Evolutionary conservation across 345 rosid genomes (phyloP).

Genomic region (Erysimum cheiranthoides): DNA sequence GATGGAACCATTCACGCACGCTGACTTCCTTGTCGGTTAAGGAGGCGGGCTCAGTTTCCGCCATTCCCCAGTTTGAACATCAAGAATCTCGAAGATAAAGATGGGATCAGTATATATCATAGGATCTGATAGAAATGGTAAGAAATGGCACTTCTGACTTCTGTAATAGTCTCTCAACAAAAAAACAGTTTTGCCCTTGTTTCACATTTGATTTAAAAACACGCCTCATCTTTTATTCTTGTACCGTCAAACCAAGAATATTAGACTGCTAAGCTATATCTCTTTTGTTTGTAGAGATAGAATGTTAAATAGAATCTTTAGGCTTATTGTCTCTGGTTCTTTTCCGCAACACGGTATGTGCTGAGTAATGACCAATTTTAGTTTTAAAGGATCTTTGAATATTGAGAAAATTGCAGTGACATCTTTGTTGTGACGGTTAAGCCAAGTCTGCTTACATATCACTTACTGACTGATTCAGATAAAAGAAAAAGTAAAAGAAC

Average conservation of each 20-base stretch:
- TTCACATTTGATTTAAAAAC: too few relatives aligned
- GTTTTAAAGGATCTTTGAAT: background rate
- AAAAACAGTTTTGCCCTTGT: too few relatives aligned
- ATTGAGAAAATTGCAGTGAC: background rate
- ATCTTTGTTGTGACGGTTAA: too few relatives aligned
- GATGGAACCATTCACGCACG: constrained; percentile 1
- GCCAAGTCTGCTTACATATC: too few relatives aligned
- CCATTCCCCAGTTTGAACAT: background rate
- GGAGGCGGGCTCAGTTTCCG: background rate
- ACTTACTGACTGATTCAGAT: too few relatives aligned
- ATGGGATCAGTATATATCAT: too few relatives aligned
- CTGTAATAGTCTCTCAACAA: too few relatives aligned
- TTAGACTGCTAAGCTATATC: background rate
- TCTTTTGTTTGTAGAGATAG: background rate
- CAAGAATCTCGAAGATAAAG: background rate
- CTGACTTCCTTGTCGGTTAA: background rate
- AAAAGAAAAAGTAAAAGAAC: too few relatives aligned
- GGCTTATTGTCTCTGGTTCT: constrained; percentile 3
- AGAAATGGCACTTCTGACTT: too few relatives aligned
- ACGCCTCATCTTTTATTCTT: too few relatives aligned
- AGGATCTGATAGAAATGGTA: too few relatives aligned
- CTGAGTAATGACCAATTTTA: background rate
- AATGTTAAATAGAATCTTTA: background rate
- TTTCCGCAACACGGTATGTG: background rate
- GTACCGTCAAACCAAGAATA: too few relatives aligned